These are phyloP conservation scores for Scenedesmus sp. DNA, from an alignment of 163 green algal genomes.

Conservation along the genomic window DNA sequence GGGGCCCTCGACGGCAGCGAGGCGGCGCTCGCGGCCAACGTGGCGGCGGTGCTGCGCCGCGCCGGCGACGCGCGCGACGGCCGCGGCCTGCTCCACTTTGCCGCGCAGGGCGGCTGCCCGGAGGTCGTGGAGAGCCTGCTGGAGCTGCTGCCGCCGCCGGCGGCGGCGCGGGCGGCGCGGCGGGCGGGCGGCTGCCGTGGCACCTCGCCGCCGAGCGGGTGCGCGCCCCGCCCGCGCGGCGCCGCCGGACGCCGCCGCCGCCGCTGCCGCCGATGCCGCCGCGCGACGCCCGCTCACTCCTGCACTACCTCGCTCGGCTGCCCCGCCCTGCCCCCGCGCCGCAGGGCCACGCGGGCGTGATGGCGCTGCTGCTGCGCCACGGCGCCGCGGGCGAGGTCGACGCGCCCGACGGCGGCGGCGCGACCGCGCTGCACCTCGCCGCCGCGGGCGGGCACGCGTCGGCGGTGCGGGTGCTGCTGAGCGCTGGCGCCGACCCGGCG, in stretches of 20 bases:
- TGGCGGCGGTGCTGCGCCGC: not conserved
- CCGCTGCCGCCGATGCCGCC: too few species aligned
- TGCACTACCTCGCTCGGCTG: too few species aligned
- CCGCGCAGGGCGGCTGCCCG: constrained; percentile 32
- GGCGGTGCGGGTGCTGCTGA: constrained; percentile 48
- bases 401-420: constrained; percentile 26
- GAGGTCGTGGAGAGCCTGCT: constrained; percentile 51
- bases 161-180: not conserved
- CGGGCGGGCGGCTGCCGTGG: constrained; percentile 14
- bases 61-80: not conserved
- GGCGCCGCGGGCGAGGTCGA: not conserved
- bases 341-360: constrained; percentile 2
- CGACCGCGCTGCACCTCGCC: constrained; percentile 66
- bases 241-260: too few species aligned
- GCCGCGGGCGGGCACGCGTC: constrained; percentile 60
- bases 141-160: not conserved
- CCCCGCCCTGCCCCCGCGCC: too few species aligned
- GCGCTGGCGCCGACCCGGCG: constrained; percentile 5
- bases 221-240: too few species aligned
- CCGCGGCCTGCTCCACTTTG: constrained; percentile 50
- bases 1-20: too few species aligned
- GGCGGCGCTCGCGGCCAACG: too few species aligned
- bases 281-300: too few species aligned
- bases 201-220: constrained; percentile 32
- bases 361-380: constrained; percentile 27